phyloP scores from a whole-genome alignment of 768 basidiomycete genomes.

The Neoboletus magnificus region DNA sequence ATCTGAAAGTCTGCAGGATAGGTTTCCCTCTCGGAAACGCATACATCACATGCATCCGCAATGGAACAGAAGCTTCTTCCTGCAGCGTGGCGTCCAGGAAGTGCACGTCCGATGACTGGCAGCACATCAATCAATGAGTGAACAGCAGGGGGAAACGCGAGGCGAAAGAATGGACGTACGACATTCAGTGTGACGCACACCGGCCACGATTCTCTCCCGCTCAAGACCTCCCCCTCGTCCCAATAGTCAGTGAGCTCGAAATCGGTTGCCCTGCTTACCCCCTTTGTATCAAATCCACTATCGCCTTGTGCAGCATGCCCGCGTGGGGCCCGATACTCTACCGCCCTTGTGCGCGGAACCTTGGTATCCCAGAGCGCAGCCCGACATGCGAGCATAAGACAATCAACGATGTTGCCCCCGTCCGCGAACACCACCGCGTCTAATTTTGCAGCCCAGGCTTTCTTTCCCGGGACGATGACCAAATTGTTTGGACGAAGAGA shows the following conservation, averaged over 20 bases:
- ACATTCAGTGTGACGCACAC: slow-evolving; percentile 76
- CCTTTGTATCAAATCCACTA: slow-evolving; percentile 56
- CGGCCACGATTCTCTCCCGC: slow-evolving; percentile 66
- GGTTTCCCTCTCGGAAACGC: slow-evolving; percentile 49
- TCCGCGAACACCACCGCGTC: slow-evolving; percentile 75
- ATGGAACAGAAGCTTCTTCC: slow-evolving; percentile 68
- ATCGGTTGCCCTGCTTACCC: slow-evolving; percentile 54
- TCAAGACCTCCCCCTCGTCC: slow-evolving; percentile 75
- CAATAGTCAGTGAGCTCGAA: slow-evolving; percentile 87
- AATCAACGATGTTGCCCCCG: slow-evolving; percentile 73
- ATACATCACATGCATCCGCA: slow-evolving; percentile 60
- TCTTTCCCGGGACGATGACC: slow-evolving; percentile 53
- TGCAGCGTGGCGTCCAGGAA: slow-evolving; percentile 71
- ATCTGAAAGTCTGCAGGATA: slow-evolving; percentile 58
- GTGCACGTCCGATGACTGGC: slow-evolving; percentile 54
- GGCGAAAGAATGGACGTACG: slow-evolving; percentile 40
- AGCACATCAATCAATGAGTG: not conserved
- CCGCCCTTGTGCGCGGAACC: slow-evolving; percentile 67
- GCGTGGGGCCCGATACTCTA: slow-evolving; percentile 58
- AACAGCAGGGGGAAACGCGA: not conserved
- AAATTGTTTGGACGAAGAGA: slow-evolving; percentile 68
- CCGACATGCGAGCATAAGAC: slow-evolving; percentile 73
- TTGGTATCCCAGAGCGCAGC: slow-evolving; percentile 80
- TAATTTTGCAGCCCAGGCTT: slow-evolving; percentile 72
- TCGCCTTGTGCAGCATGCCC: slow-evolving; percentile 34